A percentile compares a stretch with the other conserved stretches of the same genome.
phyloP scores from a whole-genome alignment of 2,329 filamentous ascomycete genomes.

The Alternaria ethzedia region DNA sequence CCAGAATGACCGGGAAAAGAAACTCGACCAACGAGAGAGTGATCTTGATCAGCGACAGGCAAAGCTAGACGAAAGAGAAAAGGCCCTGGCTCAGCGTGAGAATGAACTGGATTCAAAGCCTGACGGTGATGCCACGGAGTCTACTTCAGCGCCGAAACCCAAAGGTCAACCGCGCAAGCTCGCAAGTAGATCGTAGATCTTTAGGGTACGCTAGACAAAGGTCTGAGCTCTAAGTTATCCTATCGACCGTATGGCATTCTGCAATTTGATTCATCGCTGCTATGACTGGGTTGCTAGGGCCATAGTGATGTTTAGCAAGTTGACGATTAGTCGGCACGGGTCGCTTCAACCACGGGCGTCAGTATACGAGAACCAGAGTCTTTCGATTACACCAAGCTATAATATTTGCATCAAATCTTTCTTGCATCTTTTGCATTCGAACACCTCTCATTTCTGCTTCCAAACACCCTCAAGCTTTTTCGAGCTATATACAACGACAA shows the following conservation, averaged over 20 bases:
- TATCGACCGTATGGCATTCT: neutral
- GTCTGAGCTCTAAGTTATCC: neutral
- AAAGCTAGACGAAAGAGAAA: slow-evolving; percentile 8
- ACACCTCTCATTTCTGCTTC: neutral
- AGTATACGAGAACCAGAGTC: neutral
- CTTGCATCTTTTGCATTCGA: neutral
- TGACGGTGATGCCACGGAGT: neutral
- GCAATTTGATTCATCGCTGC: neutral
- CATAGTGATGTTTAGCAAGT: neutral
- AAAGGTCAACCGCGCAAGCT: slow-evolving; percentile 21
- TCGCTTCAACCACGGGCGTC: neutral
- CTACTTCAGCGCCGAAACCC: neutral
- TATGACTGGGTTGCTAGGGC: neutral
- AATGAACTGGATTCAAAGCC: neutral
- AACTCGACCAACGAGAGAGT: neutral
- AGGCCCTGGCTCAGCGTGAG: slow-evolving; percentile 3
- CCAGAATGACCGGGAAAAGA: neutral
- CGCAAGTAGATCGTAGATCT: neutral
- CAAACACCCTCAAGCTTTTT: neutral
- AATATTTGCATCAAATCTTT: neutral
- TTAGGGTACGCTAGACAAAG: neutral
- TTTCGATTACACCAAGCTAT: neutral
- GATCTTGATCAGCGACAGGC: slow-evolving; percentile 7
- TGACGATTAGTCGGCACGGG: neutral
- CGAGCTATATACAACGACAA: neutral